phyloP scores from a whole-genome alignment of 306 rosid genomes.

The Coriaria nepalensis region DNA sequence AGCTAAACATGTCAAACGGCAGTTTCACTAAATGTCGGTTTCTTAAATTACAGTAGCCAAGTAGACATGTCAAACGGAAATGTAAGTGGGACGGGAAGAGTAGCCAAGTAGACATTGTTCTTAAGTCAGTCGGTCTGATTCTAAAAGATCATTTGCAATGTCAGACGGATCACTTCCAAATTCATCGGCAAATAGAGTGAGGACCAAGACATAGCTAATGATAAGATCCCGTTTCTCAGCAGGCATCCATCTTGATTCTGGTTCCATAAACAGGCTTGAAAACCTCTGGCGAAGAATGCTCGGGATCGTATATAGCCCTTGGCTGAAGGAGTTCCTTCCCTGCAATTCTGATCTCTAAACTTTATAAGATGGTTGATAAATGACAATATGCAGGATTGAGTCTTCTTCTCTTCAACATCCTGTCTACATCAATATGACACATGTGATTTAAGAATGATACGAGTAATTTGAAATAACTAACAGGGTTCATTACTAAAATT shows the following conservation, averaged over 20 bases:
- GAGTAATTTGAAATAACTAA: background rate
- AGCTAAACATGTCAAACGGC: no score
- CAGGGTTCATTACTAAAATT: background rate
- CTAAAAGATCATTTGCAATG: conserved; percentile 68
- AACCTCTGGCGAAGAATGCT: conserved; percentile 39
- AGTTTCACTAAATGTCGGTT: no score
- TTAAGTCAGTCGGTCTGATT: conserved; percentile 14
- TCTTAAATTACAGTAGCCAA: no score
- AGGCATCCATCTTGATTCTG: conserved; percentile 32
- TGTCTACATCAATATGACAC: conserved; percentile 13
- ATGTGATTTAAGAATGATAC: background rate
- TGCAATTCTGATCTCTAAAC: conserved; percentile 54
- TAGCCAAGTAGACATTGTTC: conserved; percentile 12
- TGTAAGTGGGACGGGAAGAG: conserved; percentile 54
- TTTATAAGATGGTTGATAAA: conserved; percentile 68
- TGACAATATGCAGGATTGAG: conserved; percentile 43
- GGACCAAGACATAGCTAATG: conserved; percentile 53
- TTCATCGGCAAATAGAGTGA: conserved; percentile 49
- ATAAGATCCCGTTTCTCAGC: conserved; percentile 50
- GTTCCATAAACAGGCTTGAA: conserved; percentile 28
- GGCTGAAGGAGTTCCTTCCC: conserved; percentile 35
- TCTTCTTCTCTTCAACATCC: conserved; percentile 63
- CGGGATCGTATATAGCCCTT: conserved; percentile 49
- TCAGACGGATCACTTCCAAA: conserved; percentile 44
- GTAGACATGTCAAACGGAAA: no score